phyloP scores from a whole-genome alignment of 2,329 filamentous ascomycete genomes.

The Hymenoscyphus fraxineus region DNA sequence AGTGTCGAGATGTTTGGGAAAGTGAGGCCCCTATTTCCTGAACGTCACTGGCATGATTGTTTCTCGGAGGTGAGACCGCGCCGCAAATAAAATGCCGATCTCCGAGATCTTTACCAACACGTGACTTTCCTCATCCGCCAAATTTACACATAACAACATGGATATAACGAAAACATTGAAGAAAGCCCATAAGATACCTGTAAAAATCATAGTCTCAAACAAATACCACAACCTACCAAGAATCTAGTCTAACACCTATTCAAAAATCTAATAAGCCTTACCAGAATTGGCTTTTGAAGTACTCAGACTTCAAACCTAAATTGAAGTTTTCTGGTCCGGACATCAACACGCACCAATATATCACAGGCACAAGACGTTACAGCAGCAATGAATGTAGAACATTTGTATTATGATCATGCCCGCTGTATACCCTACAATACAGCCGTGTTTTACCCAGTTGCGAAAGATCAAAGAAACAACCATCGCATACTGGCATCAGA shows the following conservation, averaged over 20 bases:
- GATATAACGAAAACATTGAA: not conserved
- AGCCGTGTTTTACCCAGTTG: constrained; percentile 26
- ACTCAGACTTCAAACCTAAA: too few relatives aligned
- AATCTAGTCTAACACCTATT: too few relatives aligned
- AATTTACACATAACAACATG: too few relatives aligned
- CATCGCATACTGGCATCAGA: constrained; percentile 25
- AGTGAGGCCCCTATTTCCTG: constrained; percentile 10
- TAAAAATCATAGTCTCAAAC: not conserved
- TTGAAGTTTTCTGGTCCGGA: too few relatives aligned
- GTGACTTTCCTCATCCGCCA: not conserved
- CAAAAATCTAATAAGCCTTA: too few relatives aligned
- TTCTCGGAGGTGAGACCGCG: not conserved
- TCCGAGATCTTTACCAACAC: not conserved
- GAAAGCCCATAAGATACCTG: not conserved
- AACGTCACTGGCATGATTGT: not conserved
- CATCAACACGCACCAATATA: not conserved
- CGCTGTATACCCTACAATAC: constrained; percentile 23
- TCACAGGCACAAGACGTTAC: not conserved
- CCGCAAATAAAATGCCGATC: not conserved
- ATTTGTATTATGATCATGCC: constrained; percentile 32
- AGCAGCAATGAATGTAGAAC: constrained; percentile 14
- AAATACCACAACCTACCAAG: too few relatives aligned
- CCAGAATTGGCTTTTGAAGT: too few relatives aligned
- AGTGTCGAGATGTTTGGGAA: not conserved
- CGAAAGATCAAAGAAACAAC: constrained; percentile 18